Conservation (phyloP, 2,329 filamentous ascomycete species). For the Aspergillus pseudonomiae region DNA sequence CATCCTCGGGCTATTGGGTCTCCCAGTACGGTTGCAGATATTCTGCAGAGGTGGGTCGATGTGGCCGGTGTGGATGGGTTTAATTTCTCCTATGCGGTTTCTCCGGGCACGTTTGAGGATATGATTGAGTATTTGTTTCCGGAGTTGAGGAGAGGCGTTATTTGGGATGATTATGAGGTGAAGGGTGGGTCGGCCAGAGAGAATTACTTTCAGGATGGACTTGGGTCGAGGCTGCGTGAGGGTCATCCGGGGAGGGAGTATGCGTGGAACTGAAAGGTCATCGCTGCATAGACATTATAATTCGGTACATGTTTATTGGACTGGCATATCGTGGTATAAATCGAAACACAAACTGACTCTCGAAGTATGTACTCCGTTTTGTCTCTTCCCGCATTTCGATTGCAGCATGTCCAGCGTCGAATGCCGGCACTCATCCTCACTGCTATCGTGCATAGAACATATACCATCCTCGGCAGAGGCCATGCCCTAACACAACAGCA, state of each 20-base stretch:
- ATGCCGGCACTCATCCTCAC: no score
- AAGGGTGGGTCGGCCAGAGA: constrained; percentile 28
- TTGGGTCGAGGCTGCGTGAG: constrained; percentile 3
- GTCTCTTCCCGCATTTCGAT: no score
- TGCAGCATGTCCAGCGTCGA: no score
- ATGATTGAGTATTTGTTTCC: constrained; percentile 28
- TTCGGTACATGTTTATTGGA: no score
- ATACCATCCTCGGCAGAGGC: no score
- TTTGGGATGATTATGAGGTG: constrained; percentile 41
- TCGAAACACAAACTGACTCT: no score
- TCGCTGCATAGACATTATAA: no score
- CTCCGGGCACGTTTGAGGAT: constrained; percentile 30
- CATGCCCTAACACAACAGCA: no score
- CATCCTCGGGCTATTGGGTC: constrained; percentile 11
- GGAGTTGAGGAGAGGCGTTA: constrained; percentile 32
- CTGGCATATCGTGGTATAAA: no score
- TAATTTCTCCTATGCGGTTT: constrained; percentile 26
- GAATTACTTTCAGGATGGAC: constrained; percentile 10
- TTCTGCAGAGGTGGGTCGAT: constrained; percentile 30
- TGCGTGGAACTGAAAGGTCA: background rate
- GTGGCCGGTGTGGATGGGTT: constrained; percentile 31
- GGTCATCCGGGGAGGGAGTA: constrained; percentile 6
- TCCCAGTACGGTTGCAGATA: constrained; percentile 28
- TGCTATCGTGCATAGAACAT: no score
- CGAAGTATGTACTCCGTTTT: no score